phyloP scores from a whole-genome alignment of 2,329 filamentous ascomycete genomes.

The Stemphylium beticola region DNA sequence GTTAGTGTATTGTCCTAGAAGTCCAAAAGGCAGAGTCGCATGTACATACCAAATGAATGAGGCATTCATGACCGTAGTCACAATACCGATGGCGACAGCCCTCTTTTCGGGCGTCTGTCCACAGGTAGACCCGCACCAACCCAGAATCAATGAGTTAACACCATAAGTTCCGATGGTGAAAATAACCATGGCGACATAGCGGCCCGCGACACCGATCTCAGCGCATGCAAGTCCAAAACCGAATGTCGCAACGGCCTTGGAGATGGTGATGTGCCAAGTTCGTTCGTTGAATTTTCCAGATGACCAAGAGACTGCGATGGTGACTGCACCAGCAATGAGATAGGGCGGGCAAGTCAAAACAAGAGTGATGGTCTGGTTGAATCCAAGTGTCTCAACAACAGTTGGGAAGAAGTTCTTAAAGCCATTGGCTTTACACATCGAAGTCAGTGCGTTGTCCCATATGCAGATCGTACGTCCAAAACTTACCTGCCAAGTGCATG shows the following conservation, averaged over 20 bases:
- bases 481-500: slow-evolving; percentile 37
- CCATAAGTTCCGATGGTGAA: slow-evolving; percentile 47
- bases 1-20: slow-evolving; percentile 1
- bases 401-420: slow-evolving; percentile 58
- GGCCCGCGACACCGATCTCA: slow-evolving; percentile 46
- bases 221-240: slow-evolving; percentile 48
- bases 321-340: slow-evolving; percentile 35
- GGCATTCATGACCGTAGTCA: slow-evolving; percentile 53
- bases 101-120: slow-evolving; percentile 57
- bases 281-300: slow-evolving; percentile 50
- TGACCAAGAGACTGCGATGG: slow-evolving; percentile 43
- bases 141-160: slow-evolving; percentile 52
- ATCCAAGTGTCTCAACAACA: slow-evolving; percentile 59
- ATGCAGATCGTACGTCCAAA: background rate
- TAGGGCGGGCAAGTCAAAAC: slow-evolving; percentile 53
- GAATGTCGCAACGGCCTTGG: slow-evolving; percentile 48
- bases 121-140: slow-evolving; percentile 54
- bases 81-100: slow-evolving; percentile 53
- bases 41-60: slow-evolving; percentile 48
- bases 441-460: background rate
- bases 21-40: background rate
- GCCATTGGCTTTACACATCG: background rate
- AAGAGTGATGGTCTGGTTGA: slow-evolving; percentile 57
- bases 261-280: slow-evolving; percentile 51
- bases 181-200: slow-evolving; percentile 40